Evolutionary conservation across 2,329 filamentous ascomycete species (phyloP).

Genomic region (Ophiobolus disseminans): DNA sequence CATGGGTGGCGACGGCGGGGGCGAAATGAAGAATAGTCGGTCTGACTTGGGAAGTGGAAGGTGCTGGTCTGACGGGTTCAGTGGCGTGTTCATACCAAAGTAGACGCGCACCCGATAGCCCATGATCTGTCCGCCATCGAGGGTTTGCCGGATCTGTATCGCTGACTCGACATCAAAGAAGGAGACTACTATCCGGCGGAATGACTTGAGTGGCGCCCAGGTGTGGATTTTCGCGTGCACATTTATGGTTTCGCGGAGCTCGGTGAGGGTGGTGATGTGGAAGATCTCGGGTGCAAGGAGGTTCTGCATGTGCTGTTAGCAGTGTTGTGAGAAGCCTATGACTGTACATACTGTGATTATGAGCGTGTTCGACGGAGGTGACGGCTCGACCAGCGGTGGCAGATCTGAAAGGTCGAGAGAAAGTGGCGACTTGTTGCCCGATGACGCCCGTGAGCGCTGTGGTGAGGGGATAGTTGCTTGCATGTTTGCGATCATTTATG

Average conservation of each 20-base stretch:
- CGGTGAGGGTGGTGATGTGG: conserved; percentile 73
- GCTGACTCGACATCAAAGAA: conserved; percentile 76
- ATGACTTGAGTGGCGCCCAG: conserved; percentile 81
- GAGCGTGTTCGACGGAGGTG: conserved; percentile 80
- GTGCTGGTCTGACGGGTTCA: conserved; percentile 50
- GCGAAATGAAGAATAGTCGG: conserved; percentile 71
- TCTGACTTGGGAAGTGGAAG: conserved; percentile 60
- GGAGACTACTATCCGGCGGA: conserved; percentile 80
- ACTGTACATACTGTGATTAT: conserved; percentile 68
- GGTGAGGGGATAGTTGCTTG: conserved; percentile 39
- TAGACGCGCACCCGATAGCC: conserved; percentile 60
- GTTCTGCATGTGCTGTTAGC: conserved; percentile 56
- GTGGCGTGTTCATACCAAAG: conserved; percentile 48
- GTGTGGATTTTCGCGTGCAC: conserved; percentile 75
- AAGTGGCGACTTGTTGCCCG: conserved; percentile 57
- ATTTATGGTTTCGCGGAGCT: conserved; percentile 74
- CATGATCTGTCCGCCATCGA: conserved; percentile 77
- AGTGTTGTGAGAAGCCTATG: neutral
- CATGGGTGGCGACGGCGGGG: conserved; percentile 68
- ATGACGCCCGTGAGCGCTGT: conserved; percentile 45
- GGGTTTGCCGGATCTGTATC: conserved; percentile 72
- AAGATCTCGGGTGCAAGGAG: conserved; percentile 77
- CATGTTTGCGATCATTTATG: conserved; percentile 37
- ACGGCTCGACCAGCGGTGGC: conserved; percentile 73
- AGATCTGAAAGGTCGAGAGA: conserved; percentile 77